Percentiles rank a stretch among this genome's conserved stretches.
These are phyloP conservation scores for Boletus albobrunnescens DNA, from an alignment of 1,284 basidiomycete species.

Conservation along the genomic window DNA sequence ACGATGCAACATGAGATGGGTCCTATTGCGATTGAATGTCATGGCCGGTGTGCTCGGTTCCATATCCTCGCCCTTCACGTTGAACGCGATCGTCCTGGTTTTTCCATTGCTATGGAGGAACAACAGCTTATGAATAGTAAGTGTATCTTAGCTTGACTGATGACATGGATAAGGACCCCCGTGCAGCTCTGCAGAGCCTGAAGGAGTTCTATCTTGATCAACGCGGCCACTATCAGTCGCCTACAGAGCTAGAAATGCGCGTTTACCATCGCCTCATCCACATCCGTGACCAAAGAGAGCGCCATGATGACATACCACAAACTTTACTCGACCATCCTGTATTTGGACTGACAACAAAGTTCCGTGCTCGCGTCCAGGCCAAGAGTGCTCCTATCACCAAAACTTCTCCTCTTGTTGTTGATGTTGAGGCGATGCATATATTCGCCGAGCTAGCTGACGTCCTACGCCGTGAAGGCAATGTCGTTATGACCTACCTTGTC, in stretches of 20 bases:
- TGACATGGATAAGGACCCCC: slow-evolving; percentile 1
- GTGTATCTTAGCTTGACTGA: slow-evolving; percentile 26
- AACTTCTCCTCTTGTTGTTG: slow-evolving; percentile 54
- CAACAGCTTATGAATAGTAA: slow-evolving; percentile 88
- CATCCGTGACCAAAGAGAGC: slow-evolving; percentile 80
- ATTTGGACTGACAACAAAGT: slow-evolving; percentile 77
- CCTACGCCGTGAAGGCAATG: slow-evolving; percentile 53
- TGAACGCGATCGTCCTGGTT: slow-evolving; percentile 55
- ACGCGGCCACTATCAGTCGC: slow-evolving; percentile 59
- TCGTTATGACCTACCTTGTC: slow-evolving; percentile 70
- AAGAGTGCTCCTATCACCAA: slow-evolving; percentile 78
- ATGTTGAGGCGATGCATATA: slow-evolving; percentile 61
- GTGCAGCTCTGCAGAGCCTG: slow-evolving; percentile 80
- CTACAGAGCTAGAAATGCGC: slow-evolving; percentile 92
- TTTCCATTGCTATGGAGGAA: slow-evolving; percentile 75
- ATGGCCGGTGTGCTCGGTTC: slow-evolving; percentile 91
- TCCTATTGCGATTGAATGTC: slow-evolving; percentile 78
- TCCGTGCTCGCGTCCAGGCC: slow-evolving; percentile 77
- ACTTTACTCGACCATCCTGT: slow-evolving; percentile 70
- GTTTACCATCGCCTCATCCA: slow-evolving; percentile 93
- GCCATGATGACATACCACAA: slow-evolving; percentile 76
- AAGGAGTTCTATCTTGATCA: slow-evolving; percentile 94
- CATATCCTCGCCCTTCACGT: slow-evolving; percentile 87
- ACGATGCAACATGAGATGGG: slow-evolving; percentile 88
- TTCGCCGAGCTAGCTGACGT: slow-evolving; percentile 57